Evolutionary conservation across 2,329 filamentous ascomycete species (phyloP).

Genomic region (Taxawa tesnikishii): DNA sequence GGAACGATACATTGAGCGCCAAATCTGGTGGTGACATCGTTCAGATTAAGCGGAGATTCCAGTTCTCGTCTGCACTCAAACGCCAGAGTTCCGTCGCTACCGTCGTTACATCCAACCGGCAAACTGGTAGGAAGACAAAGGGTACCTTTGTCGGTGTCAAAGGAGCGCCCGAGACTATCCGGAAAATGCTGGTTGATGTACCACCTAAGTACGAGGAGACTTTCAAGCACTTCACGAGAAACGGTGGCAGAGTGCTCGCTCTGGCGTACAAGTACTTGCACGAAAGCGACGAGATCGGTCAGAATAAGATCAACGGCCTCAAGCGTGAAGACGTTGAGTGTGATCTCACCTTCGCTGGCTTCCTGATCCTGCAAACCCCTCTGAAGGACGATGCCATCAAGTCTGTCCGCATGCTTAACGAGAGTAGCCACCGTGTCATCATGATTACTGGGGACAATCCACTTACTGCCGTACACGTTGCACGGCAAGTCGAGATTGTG

Average conservation of each 20-base stretch:
- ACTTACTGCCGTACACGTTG: conserved; percentile 89
- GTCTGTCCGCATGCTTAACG: conserved; percentile 91
- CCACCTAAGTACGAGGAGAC: conserved; percentile 93
- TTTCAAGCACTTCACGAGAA: conserved; percentile 94
- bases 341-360: conserved; percentile 79
- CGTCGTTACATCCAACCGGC: conserved; percentile 58
- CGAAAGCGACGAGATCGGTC: conserved; percentile 66
- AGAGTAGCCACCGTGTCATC: conserved; percentile 94
- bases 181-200: conserved; percentile 74
- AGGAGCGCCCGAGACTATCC: conserved; percentile 92
- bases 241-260: conserved; percentile 85
- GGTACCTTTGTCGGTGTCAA: conserved; percentile 93
- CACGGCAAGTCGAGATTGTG: conserved; percentile 91
- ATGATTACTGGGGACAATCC: conserved; percentile 99
- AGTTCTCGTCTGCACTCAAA: conserved; percentile 94
- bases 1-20: conserved; percentile 70
- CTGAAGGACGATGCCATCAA: conserved; percentile 93
- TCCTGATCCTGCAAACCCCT: conserved; percentile 88
- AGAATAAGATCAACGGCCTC: conserved; percentile 79
- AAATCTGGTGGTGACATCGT: conserved; percentile 61
- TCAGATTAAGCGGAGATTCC: conserved; percentile 92
- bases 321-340: conserved; percentile 87
- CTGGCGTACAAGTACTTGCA: conserved; percentile 90
- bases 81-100: conserved; percentile 90
- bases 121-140: conserved; percentile 62